Evolutionary conservation across 2,329 filamentous ascomycete species (phyloP), one percentile per base, ranked within the genome.

Genomic region (Phaeosphaeriaceae sp.): DNA sequence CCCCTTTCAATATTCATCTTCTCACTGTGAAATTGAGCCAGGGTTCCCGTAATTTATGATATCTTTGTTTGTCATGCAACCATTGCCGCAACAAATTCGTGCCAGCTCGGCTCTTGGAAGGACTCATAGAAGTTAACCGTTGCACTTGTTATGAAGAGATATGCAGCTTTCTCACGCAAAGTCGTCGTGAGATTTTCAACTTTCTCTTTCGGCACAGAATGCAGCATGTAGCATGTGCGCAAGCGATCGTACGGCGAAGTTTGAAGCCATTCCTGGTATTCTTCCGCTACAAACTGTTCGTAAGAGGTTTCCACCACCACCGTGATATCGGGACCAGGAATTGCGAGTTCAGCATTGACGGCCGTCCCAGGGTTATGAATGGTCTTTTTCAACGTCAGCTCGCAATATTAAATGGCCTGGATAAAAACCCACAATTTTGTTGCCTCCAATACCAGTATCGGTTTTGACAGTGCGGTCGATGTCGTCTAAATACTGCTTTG

Each of bases 361-460:
- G 63, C 56, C 2, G 67, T 67, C 4, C 67, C 67, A 1, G 67
- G 67, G 21, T 70, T 70, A 16, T 70, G 67, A 13, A 70, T 61
- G 11, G 61, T 52, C 67, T 68, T 15, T 26, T n/a, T 30, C 8
- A 13, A 20, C 13, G 38, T 41, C 15, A 41, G 38, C 18, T 32
- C 11, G 23, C 11, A 30, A 18, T 4, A 21, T 3, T 2, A 32
- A 4, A 18, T 11, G 13, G 8, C 9, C 6, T 11, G 16, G 26
- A 15, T 9, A 17, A n/a, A 21, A 20, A 51, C 50, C 21, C 46
- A 63, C 64, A 20, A 59, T 42, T 9, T 37, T 37, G 12, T 56
- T 34, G 5, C 50, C 54, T 5, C 46, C 15, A 3, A 62, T 46
- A 4, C 49, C 52, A 5, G 42, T 16, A 1, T 23, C 43, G 1